These are phyloP conservation scores for Penicillium hesseltinei DNA, from an alignment of 2,329 filamentous ascomycete genomes.

Conservation along the genomic window DNA sequence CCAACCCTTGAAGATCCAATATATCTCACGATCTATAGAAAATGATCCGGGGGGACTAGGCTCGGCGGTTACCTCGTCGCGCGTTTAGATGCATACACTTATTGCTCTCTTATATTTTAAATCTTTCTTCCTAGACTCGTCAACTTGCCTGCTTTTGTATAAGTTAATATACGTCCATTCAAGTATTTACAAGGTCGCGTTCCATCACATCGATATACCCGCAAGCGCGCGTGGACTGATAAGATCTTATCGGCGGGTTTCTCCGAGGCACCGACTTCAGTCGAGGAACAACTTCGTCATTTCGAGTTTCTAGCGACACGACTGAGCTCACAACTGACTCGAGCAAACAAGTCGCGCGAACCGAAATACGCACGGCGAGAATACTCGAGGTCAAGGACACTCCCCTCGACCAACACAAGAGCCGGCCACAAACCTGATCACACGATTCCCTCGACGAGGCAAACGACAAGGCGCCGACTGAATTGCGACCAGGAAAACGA, in stretches of 20 bases:
- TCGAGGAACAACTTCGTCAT: slow-evolving; percentile 15
- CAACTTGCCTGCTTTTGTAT: background rate
- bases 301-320: background rate
- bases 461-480: slow-evolving; percentile 6
- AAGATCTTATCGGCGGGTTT: slow-evolving; percentile 28
- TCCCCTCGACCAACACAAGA: background rate
- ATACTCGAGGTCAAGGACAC: background rate
- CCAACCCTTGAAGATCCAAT: background rate
- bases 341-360: background rate
- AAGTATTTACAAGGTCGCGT: background rate
- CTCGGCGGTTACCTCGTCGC: background rate
- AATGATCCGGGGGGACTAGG: background rate
- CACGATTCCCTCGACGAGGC: slow-evolving; percentile 2
- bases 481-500: slow-evolving; percentile 6
- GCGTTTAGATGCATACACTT: background rate
- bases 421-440: background rate
- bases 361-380: background rate
- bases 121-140: background rate
- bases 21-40: background rate
- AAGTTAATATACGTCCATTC: no score
- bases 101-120: background rate
- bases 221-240: slow-evolving; percentile 1
- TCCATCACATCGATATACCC: background rate
- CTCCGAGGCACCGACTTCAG: slow-evolving; percentile 20
- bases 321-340: background rate